Percentiles rank a stretch among this genome's conserved stretches.
phyloP scores from a whole-genome alignment of 1,139 yeast species.

The Pichia kudriavzevii region DNA sequence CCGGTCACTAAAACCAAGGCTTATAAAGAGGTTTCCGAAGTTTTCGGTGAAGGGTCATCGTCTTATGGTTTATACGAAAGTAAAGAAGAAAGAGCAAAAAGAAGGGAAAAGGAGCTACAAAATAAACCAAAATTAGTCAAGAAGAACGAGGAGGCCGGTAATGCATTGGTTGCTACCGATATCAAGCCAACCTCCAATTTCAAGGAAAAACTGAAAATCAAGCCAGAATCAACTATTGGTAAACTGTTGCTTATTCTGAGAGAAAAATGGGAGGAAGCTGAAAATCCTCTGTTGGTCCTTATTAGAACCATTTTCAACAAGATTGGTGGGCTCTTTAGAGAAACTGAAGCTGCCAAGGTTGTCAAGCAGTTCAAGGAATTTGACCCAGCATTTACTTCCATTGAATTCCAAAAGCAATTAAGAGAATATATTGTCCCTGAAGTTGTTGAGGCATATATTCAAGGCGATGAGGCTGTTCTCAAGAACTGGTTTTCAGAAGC shows the following conservation, averaged over 20 bases:
- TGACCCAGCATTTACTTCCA: slow-evolving; percentile 83
- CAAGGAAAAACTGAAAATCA: slow-evolving; percentile 63
- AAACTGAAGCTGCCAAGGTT: slow-evolving; percentile 93
- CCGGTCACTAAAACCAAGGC: slow-evolving; percentile 90
- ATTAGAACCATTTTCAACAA: slow-evolving; percentile 76
- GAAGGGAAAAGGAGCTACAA: slow-evolving; percentile 64
- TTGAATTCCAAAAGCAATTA: slow-evolving; percentile 73
- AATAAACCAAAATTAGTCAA: slow-evolving; percentile 57
- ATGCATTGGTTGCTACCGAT: slow-evolving; percentile 75
- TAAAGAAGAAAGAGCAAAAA: slow-evolving; percentile 70
- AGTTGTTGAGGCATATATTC: slow-evolving; percentile 88
- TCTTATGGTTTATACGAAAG: slow-evolving; percentile 90
- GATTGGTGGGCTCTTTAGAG: slow-evolving; percentile 84
- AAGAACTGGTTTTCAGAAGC: slow-evolving; percentile 95
- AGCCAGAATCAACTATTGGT: slow-evolving; percentile 62
- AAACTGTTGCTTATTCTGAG: slow-evolving; percentile 54
- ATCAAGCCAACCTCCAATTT: slow-evolving; percentile 46
- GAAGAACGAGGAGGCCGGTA: slow-evolving; percentile 82
- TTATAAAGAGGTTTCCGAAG: slow-evolving; percentile 82
- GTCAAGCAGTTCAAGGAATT: slow-evolving; percentile 75
- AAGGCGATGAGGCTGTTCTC: slow-evolving; percentile 78
- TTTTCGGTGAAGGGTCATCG: slow-evolving; percentile 85
- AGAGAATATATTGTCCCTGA: slow-evolving; percentile 95
- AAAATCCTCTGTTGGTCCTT: slow-evolving; percentile 80
- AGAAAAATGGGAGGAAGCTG: slow-evolving; percentile 87